These are phyloP conservation scores for Lycium barbarum DNA, from an alignment of 257 asterid species.

Conservation along the genomic window DNA sequence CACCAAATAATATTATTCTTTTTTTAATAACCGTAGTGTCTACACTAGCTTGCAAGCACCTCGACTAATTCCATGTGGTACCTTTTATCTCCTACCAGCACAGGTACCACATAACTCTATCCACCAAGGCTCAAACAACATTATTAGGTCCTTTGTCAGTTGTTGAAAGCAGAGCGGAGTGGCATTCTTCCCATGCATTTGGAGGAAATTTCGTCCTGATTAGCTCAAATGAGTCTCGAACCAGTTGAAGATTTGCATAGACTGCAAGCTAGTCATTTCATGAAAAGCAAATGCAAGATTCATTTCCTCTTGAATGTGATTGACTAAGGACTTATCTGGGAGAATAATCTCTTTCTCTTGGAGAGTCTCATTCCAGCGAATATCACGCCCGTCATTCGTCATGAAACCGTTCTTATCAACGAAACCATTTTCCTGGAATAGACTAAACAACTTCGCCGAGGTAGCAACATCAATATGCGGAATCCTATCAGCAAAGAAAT, in stretches of 20 bases:
- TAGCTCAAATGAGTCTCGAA: slow-evolving; percentile 74
- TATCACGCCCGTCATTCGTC: slow-evolving; percentile 82
- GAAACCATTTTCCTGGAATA: slow-evolving; percentile 70
- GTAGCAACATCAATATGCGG: slow-evolving; percentile 55
- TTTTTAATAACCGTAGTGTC: no score
- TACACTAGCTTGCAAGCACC: no score
- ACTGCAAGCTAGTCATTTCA: slow-evolving; percentile 93
- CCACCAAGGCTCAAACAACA: no score
- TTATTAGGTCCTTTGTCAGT: background rate
- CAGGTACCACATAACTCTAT: no score
- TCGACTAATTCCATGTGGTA: no score
- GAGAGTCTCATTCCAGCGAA: slow-evolving; percentile 71
- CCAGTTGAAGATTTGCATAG: slow-evolving; percentile 78
- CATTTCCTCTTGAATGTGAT: slow-evolving; percentile 94
- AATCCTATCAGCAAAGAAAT: slow-evolving; percentile 66
- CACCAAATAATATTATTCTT: background rate
- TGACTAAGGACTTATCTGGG: slow-evolving; percentile 60
- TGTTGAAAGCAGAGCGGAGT: background rate
- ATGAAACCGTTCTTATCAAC: slow-evolving; percentile 75
- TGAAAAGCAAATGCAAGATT: slow-evolving; percentile 94
- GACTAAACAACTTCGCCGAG: slow-evolving; percentile 54
- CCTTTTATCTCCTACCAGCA: no score
- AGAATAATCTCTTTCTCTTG: slow-evolving; percentile 59
- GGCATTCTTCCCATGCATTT: background rate
- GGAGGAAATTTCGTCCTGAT: slow-evolving; percentile 23